These are phyloP conservation scores for Ophiognomonia clavigignenti-juglandacearum DNA, from an alignment of 2,329 filamentous ascomycete species.

Conservation along the genomic window DNA sequence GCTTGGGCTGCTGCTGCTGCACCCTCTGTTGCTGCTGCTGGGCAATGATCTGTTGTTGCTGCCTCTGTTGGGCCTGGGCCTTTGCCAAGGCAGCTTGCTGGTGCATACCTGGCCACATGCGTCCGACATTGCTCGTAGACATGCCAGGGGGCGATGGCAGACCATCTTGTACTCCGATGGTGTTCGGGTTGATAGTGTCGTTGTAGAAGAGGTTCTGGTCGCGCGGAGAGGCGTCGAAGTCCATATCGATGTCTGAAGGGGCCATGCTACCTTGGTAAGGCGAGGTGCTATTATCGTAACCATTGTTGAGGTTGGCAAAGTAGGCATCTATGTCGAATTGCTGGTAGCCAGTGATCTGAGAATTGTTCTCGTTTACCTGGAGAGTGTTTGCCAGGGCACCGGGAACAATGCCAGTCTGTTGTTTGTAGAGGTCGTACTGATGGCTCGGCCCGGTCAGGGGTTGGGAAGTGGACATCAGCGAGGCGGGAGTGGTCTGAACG, in stretches of 20 bases:
- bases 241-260: conserved; percentile 64
- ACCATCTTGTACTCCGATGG: conserved; percentile 59
- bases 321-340: conserved; percentile 44
- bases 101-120: conserved; percentile 91
- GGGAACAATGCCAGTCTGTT: conserved; percentile 88
- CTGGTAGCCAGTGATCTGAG: conserved; percentile 49
- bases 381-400: conserved; percentile 78
- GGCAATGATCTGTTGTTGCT: conserved; percentile 57
- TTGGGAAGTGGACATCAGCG: conserved; percentile 47
- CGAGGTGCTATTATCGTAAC: conserved; percentile 69
- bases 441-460: conserved; percentile 79
- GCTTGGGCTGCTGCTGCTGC: conserved; percentile 35
- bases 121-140: conserved; percentile 48
- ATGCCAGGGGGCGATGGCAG: conserved; percentile 38
- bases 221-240: conserved; percentile 50
- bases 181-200: conserved; percentile 65
- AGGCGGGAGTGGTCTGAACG: conserved; percentile 40
- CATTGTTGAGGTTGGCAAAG: conserved; percentile 52
- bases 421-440: conserved; percentile 91
- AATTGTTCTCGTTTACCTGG: conserved; percentile 63
- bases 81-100: conserved; percentile 79
- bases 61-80: conserved; percentile 64
- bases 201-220: conserved; percentile 59
- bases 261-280: conserved; percentile 57
- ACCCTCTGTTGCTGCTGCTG: conserved; percentile 50